Evolutionary conservation across 1,284 basidiomycete genomes (phyloP), one percentile per base, ranked within the genome.

Genomic region (Mycosarcoma maydis): DNA sequence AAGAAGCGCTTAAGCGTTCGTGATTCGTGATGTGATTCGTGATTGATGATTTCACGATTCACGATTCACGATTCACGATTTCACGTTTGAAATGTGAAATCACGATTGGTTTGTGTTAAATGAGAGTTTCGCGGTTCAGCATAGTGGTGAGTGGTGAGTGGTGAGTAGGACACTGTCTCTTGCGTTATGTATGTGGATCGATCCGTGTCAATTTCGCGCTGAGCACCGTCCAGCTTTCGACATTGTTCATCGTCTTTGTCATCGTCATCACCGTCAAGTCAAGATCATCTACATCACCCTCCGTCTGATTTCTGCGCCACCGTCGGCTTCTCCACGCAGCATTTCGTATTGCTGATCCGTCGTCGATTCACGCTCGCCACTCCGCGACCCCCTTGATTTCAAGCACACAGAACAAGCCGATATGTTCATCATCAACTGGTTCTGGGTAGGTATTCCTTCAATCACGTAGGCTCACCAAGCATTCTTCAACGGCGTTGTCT

Each of bases 401-500:
- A n/a, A n/a, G 20, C 41, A 26, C 46, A 32, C 32, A 46, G 27
- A 49, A 10, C 17, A n/a, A 36, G 23, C 53, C 60, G 47, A 30
- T 37, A 81, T 81, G 80, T 81, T 76, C 61, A 80, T 81, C 58
- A 68, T 81, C 62, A 79, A 79, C 69, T 81, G 80, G 80, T 78
- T 81, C 64, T 80, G 78, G 80, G 78, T 80, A 70, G 37, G 78
- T 75, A 38, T 39, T 29, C 27, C 26, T 5, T 14, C 26, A 11
- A 34, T 3, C 22, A n/a, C 38, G 26, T 20, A 32, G 27, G 17
- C 27, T 22, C 27, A 29, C 7, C 27, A 13, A 29, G 13, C 29
- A 27, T 22, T 33, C 9, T 3, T 4, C 24, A 14, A 17, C 24
- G n/a, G 44, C 32, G 6, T 13, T 29, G 6, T 6, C 13, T 13